These are phyloP conservation scores for Tuber melanosporum DNA, from an alignment of 495 filamentous ascomycete genomes.

Conservation along the genomic window DNA sequence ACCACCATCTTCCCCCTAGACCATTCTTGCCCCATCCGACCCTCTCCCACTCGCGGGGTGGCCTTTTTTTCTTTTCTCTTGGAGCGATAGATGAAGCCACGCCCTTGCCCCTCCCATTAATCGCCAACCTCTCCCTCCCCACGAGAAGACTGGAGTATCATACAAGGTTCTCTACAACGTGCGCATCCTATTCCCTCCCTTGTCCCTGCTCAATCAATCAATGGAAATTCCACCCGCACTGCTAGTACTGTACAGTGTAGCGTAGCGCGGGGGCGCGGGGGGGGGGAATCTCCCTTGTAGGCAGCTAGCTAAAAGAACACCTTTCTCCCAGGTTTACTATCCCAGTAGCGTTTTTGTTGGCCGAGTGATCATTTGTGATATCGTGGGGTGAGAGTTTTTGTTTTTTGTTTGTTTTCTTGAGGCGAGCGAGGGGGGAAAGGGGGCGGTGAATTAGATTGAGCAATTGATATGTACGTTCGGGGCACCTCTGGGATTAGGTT, in stretches of 20 bases:
- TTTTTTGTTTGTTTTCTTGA: not conserved
- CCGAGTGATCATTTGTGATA: constrained; percentile 1
- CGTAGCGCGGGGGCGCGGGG: not conserved
- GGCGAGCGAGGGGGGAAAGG: too few relatives aligned
- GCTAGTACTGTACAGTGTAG: not conserved
- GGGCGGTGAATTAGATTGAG: not conserved
- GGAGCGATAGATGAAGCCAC: too few relatives aligned
- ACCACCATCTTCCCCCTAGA: too few relatives aligned
- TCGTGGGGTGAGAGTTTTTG: not conserved
- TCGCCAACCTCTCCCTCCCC: too few relatives aligned
- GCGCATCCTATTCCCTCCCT: not conserved
- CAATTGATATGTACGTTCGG: not conserved
- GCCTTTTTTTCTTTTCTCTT: too few relatives aligned
- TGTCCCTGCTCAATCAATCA: not conserved
- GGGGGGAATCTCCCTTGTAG: not conserved
- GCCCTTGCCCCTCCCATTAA: too few relatives aligned
- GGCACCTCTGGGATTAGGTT: not conserved
- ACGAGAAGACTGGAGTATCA: too few relatives aligned
- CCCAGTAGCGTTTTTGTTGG: not conserved
- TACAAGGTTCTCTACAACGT: not conserved
- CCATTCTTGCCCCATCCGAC: too few relatives aligned
- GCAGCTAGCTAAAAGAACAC: not conserved
- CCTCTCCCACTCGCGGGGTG: too few relatives aligned
- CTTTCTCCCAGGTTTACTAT: not conserved
- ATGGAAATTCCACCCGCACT: not conserved